Percentiles rank a stretch among this genome's conserved stretches.
Conservation (phyloP, 768 basidiomycete genomes). For the Kwoniella shandongensis region DNA sequence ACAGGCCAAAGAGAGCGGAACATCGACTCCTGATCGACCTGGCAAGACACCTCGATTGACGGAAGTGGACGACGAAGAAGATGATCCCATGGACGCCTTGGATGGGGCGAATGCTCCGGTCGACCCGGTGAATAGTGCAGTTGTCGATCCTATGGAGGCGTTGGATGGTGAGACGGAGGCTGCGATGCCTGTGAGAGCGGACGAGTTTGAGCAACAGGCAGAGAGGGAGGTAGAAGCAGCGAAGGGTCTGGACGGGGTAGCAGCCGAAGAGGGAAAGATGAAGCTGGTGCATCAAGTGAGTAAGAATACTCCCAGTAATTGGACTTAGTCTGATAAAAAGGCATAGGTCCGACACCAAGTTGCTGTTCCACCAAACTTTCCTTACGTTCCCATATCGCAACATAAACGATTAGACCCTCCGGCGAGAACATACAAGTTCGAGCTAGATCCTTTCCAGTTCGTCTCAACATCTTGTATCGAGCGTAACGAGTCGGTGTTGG, state of each 20-base stretch:
- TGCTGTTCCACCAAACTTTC: slow-evolving; percentile 86
- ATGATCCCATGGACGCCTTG: slow-evolving; percentile 37
- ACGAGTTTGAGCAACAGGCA: slow-evolving; percentile 92
- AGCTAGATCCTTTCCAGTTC: slow-evolving; percentile 93
- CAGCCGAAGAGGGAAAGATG: slow-evolving; percentile 52
- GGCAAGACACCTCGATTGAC: slow-evolving; percentile 24
- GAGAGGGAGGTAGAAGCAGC: slow-evolving; percentile 87
- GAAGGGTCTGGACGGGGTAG: slow-evolving; percentile 72
- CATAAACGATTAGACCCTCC: slow-evolving; percentile 90
- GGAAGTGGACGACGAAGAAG: slow-evolving; percentile 17
- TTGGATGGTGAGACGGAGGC: slow-evolving; percentile 23
- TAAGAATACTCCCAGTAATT: background rate
- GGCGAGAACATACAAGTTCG: slow-evolving; percentile 90
- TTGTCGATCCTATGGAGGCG: slow-evolving; percentile 18
- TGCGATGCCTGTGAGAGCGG: slow-evolving; percentile 72
- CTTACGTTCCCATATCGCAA: slow-evolving; percentile 83
- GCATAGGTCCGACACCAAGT: slow-evolving; percentile 57
- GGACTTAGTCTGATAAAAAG: background rate
- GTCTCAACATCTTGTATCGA: slow-evolving; percentile 94
- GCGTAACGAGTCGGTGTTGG: slow-evolving; percentile 93
- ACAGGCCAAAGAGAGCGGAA: slow-evolving; percentile 17
- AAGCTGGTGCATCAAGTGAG: slow-evolving; percentile 54
- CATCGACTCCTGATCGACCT: slow-evolving; percentile 18
- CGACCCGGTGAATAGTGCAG: slow-evolving; percentile 13
- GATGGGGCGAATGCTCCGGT: slow-evolving; percentile 10